These are phyloP conservation scores for Eutrema heterophyllum DNA, from an alignment of 345 rosid species.

Conservation along the genomic window DNA sequence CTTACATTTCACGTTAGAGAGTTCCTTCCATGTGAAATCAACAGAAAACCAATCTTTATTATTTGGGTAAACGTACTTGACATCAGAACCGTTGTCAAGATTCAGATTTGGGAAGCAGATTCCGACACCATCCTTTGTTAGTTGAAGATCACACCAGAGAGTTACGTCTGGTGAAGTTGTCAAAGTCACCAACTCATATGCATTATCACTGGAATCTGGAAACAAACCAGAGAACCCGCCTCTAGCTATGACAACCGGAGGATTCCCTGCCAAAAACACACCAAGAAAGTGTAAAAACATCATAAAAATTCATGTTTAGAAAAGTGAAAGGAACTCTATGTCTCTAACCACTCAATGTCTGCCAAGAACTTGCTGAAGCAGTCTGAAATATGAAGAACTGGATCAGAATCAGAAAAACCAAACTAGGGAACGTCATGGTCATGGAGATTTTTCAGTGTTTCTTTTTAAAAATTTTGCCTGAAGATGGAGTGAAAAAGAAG, in stretches of 20 bases:
- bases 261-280: conserved; percentile 39
- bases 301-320: background rate
- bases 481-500: conserved; percentile 10
- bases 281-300: background rate
- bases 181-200: conserved; percentile 25
- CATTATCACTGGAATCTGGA: conserved; percentile 45
- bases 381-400: conserved; percentile 10
- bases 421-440: background rate
- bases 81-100: conserved; percentile 43
- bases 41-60: conserved; percentile 40
- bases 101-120: conserved; percentile 54
- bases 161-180: conserved; percentile 34
- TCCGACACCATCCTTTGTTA: conserved; percentile 64
- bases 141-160: conserved; percentile 72
- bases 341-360: conserved; percentile 24
- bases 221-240: conserved; percentile 78
- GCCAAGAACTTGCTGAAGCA: conserved; percentile 29
- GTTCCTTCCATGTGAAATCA: conserved; percentile 40
- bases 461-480: background rate
- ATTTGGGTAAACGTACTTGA: background rate
- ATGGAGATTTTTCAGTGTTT: conserved; percentile 11
- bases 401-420: conserved; percentile 9
- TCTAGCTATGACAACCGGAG: conserved; percentile 57
- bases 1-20: conserved; percentile 36
- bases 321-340: background rate